Evolutionary conservation across 179 eudicot genomes (phyloP), one percentile per base, ranked within the genome.

Genomic region (Nepenthes alata): DNA sequence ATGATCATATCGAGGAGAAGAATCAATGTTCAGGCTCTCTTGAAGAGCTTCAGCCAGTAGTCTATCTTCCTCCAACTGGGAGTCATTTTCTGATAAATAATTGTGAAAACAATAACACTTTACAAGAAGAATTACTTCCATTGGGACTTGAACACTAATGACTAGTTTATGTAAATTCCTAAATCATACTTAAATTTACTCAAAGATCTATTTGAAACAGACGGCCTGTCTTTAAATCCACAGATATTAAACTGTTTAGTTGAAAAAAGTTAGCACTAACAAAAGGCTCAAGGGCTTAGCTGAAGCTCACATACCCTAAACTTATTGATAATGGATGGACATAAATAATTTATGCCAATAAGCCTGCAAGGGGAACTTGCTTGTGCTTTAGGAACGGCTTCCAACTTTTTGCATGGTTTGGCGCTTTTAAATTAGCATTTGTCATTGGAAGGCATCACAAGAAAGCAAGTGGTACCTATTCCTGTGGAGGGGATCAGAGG

Each of bases 1-100:
- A 69, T 72, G 73, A 68, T 80, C 91, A 75, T 78, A 63, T 62
- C 52, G 74, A 36, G 83, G 86, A 54, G 94, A 83, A 63, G 95
- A 81, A 47, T 78, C 91, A 72, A 79, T 68, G 63, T 83, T 85
- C 74, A 85, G 45, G 77, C 96, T 94, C 67, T 90, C 95, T 69
- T 90, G 96, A 62, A 94, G 71, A 65, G 96, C 97, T 76, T 79
- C 85, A 53, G 99, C 99, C 64, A 94, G 89, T 70, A 60, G 79
- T 66, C 90, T 97, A 73, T 94, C 97, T 78, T 90, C 97, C 70
- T 83, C 87, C 74, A 90, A 53, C 45, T 70, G 81, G 72, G 68
- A 51, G 37, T 75, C 85, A 45, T 67, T 51, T 39, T 85, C 97
- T 80, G 57, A 55, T n/a, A 60, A 52, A 78, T 14, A 52, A 60